Base-by-base conservation (phyloP, 1,284 basidiomycete species). In the Ustanciosporium gigantosporum region DNA sequence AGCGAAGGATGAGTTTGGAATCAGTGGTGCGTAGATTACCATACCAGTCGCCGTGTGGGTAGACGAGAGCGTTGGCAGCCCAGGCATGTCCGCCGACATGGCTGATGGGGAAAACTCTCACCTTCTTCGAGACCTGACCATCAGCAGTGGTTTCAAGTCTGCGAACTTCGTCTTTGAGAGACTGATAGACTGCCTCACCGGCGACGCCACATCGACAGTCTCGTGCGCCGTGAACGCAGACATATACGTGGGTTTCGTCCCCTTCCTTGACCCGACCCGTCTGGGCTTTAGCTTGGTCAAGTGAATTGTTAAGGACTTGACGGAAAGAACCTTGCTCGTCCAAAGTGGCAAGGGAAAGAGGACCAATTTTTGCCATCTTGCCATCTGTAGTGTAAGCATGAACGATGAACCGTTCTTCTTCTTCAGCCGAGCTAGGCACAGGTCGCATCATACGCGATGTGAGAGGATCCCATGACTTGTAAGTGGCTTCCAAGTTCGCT, bases 151-250 rank as follows among this genome's bases (percentile, higher is more conserved):
- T 38, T 21, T 64, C 53, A 29, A 78, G 48, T 25, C 69, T 49
- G 41, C 59, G 45, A 0, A 70, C 53, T 27, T 74, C 64, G 2
- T 43, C 27, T 4, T 66, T 46, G 9, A 79, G 45, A 0, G 69
- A 59, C 1, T 74, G 46, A 35, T 65, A 64, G 13, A 79, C 52
- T 4, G 70, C 68, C 6, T 57, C 56, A 14, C 79, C 79, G 3
- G 74, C 66, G 19, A 79, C 73, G 17, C 75, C 76, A 40, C 79
- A 79, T 3, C 77, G 69, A 45, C 79, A 79, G 37, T 79, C 79
- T 14, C 78, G 58, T 0, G 58, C 53, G 20, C 72, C 73, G 34
- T 79, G 79, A 1, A 75, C 76, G 56, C 78, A 79, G 27, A 79
- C 69, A 36, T 71, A 79, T 41, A 79, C 62, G 41, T 78, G 72